A percentile compares a stretch with the other conserved stretches of the same genome.
Conservation (phyloP, 208 protist species). For the Crithidia acanthocephali region DNA sequence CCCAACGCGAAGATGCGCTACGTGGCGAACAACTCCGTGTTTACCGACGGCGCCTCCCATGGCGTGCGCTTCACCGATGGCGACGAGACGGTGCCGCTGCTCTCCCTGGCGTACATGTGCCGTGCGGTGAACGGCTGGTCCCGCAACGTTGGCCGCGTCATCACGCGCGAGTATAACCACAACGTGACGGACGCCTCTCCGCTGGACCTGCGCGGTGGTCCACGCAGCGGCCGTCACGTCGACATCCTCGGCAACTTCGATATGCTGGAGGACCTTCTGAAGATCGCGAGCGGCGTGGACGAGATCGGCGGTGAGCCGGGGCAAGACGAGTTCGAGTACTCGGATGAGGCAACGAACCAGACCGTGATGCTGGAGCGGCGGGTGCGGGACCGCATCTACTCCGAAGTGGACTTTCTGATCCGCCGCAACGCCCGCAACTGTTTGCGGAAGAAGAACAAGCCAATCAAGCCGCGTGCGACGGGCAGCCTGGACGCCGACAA, state of each 20-base stretch:
- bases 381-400: constrained; percentile 69
- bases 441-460: constrained; percentile 43
- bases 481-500: constrained; percentile 23
- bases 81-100: constrained; percentile 92
- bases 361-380: constrained; percentile 25
- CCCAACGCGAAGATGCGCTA: constrained; percentile 17
- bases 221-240: constrained; percentile 81
- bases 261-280: constrained; percentile 76
- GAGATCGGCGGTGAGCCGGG: constrained; percentile 27
- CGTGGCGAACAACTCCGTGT: constrained; percentile 36
- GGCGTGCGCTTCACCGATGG: constrained; percentile 81
- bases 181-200: constrained; percentile 24
- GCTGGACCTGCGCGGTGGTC: constrained; percentile 68
- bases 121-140: constrained; percentile 86
- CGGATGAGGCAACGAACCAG: constrained; percentile 15
- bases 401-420: constrained; percentile 69
- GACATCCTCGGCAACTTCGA: constrained; percentile 91
- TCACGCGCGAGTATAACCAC: constrained; percentile 86
- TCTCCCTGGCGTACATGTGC: constrained; percentile 93
- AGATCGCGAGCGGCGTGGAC: constrained; percentile 74
- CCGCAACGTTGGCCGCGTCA: constrained; percentile 74
- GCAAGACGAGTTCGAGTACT: constrained; percentile 28
- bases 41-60: constrained; percentile 29
- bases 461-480: constrained; percentile 25
- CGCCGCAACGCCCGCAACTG: constrained; percentile 37